phyloP scores from a whole-genome alignment of 257 asterid genomes.

The Petrea volubilis region DNA sequence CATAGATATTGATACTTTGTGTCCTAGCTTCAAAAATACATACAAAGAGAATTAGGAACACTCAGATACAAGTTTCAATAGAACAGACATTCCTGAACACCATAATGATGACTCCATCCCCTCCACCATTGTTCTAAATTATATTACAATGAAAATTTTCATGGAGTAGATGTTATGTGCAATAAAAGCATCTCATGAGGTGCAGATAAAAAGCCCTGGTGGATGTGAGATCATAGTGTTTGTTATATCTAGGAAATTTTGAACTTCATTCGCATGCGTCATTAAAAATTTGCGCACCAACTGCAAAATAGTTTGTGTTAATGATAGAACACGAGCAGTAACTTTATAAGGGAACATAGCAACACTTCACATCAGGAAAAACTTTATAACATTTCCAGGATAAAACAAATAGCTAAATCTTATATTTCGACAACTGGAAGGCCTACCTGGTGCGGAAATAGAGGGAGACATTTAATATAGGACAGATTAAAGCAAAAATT shows the following conservation, averaged over 20 bases:
- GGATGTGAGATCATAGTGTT: neutral
- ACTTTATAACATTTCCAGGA: neutral
- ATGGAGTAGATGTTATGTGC: neutral
- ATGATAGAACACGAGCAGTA: conserved; percentile 13
- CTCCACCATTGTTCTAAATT: neutral
- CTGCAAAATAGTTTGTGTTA: neutral
- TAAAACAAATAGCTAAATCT: neutral
- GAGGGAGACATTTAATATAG: neutral
- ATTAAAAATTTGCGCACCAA: neutral
- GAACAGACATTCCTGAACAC: neutral
- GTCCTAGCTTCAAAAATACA: conserved; percentile 78
- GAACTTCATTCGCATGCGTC: neutral
- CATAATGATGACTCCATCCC: neutral
- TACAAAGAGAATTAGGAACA: conserved; percentile 43
- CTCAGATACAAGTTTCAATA: conserved; percentile 17
- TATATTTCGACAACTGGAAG: neutral
- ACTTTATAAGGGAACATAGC: conserved; percentile 2
- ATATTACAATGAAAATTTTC: neutral
- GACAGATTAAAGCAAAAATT: neutral
- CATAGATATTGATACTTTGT: conserved; percentile 85
- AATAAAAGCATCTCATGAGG: neutral
- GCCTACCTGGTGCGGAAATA: neutral
- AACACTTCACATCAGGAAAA: neutral
- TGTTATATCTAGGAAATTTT: neutral
- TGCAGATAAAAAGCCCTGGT: too few relatives aligned